Base-by-base conservation (phyloP, 306 rosid genomes). In the Inga laurina region DNA sequence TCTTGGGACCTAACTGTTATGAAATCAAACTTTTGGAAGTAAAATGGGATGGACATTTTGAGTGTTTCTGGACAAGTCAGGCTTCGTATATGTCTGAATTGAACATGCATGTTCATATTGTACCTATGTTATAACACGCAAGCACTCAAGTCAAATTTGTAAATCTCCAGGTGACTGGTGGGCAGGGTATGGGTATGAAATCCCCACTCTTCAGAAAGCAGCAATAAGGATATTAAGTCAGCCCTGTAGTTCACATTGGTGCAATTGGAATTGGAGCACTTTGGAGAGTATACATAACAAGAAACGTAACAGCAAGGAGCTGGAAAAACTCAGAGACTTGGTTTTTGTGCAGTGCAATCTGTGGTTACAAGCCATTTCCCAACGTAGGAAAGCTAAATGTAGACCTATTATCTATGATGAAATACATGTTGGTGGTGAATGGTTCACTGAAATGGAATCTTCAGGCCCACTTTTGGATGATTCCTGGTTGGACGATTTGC, bases 201-300 rank as follows among this genome's bases (percentile, higher is more conserved):
- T 91, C 81, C 93, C 94, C 13, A 79, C 91, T 0, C 90, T 91
- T 39, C 95, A 93, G 81, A 91, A 85, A 80, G 89, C 77, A 16
- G 97, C 97, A 39, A 79, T 90, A 64, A 56, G 90, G 87, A 93
- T 93, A 82, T 82, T 91, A 65, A 84, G 88, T 84, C 94, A 93
- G 87, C 93, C 95, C 6, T 93, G 95, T 68, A 91, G 97, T 79
- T 88, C 91, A 73, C 92, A 86, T 84, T 85, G 92, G 91, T 88
- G 90, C 76, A 52, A 84, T 66, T 93, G 92, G 91, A 91, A 90
- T 74, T 91, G 94, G 94, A 81, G 80, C 83, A 89, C 90, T 16
- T 90, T 91, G 56, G 86, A 86, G 76, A 87, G 82, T 45, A 16
- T 91, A 45, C 93, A 93, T 82, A 66, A 66, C 75, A 86, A 86